These are phyloP conservation scores for Calonectria pseudoreteaudii DNA, from an alignment of 2,329 filamentous ascomycete genomes.

Conservation along the genomic window DNA sequence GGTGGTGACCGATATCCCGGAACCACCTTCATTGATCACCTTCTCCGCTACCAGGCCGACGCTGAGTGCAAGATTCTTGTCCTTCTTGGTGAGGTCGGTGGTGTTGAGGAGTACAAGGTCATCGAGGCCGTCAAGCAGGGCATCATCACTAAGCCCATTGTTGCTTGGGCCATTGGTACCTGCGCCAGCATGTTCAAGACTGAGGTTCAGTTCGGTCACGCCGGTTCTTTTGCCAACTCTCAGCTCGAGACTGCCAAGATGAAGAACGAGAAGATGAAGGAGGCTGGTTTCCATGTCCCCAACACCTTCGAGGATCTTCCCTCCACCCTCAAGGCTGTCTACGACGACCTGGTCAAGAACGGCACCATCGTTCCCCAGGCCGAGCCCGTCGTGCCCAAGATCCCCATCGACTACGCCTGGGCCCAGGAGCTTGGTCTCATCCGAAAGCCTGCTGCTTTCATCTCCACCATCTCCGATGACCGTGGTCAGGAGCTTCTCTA, in stretches of 20 bases:
- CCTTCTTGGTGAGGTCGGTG: constrained; percentile 96
- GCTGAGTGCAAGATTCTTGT: constrained; percentile 98
- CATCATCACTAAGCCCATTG: constrained; percentile 96
- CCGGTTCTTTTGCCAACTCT: constrained; percentile 98
- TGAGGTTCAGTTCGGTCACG: constrained; percentile 99
- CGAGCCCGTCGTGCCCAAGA: constrained; percentile 97
- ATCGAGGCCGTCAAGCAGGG: constrained; percentile 97
- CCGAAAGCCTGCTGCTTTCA: constrained; percentile 99
- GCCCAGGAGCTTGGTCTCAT: constrained; percentile 99
- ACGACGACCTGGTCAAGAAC: constrained; percentile 86
- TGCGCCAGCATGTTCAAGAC: constrained; percentile 99
- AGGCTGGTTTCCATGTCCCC: constrained; percentile 94
- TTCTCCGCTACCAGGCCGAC: constrained; percentile 95
- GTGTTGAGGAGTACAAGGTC: constrained; percentile 99
- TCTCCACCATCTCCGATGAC: constrained; percentile 99
- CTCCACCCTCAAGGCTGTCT: constrained; percentile 79
- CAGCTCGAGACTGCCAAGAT: constrained; percentile 95
- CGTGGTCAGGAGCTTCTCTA: constrained; percentile 99
- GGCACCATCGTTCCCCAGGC: constrained; percentile 87
- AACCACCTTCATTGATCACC: constrained; percentile 99
- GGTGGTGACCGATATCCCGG: constrained; percentile 99
- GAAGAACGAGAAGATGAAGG: constrained; percentile 98
- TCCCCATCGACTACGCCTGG: constrained; percentile 99
- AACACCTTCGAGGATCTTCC: constrained; percentile 98
- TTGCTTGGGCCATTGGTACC: constrained; percentile 99